Evolutionary conservation across 305 asterid genomes (phyloP).

Genomic region (Euphrasia arctica): DNA sequence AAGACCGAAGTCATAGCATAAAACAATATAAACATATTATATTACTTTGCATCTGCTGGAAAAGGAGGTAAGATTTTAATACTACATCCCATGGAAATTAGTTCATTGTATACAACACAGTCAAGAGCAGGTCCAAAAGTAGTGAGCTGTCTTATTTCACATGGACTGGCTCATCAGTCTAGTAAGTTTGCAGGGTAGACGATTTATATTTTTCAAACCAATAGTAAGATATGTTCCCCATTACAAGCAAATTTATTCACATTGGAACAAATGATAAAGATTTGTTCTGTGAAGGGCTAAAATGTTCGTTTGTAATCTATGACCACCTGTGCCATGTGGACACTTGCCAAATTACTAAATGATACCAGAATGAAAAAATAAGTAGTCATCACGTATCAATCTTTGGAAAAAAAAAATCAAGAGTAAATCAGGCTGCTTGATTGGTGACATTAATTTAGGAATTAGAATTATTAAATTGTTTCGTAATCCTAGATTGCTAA

Average conservation of each 20-base stretch:
- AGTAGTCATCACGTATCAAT: neutral
- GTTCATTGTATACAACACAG: neutral
- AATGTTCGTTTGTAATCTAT: neutral
- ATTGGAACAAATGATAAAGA: constrained; percentile 11
- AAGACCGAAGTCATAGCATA: neutral
- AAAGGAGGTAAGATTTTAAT: neutral
- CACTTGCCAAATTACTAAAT: constrained; percentile 2
- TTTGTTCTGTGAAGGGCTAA: neutral
- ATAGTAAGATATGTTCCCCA: constrained; percentile 3
- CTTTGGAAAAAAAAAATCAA: neutral
- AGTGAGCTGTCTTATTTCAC: neutral
- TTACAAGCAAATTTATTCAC: neutral
- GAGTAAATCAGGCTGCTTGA: neutral
- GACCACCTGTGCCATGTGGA: constrained; percentile 1
- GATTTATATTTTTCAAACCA: constrained; percentile 3
- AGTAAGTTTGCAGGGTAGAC: neutral
- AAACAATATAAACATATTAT: constrained; percentile 10
- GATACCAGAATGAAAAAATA: neutral
- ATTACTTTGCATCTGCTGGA: constrained; percentile 5
- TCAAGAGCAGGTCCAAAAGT: constrained; percentile 16
- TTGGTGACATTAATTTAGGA: neutral
- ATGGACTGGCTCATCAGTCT: constrained; percentile 14
- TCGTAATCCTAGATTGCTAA: neutral
- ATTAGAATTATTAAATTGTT: neutral
- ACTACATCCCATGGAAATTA: neutral